Evolutionary conservation across 768 basidiomycete genomes (phyloP).

Genomic region (Psilocybe tampanensis): DNA sequence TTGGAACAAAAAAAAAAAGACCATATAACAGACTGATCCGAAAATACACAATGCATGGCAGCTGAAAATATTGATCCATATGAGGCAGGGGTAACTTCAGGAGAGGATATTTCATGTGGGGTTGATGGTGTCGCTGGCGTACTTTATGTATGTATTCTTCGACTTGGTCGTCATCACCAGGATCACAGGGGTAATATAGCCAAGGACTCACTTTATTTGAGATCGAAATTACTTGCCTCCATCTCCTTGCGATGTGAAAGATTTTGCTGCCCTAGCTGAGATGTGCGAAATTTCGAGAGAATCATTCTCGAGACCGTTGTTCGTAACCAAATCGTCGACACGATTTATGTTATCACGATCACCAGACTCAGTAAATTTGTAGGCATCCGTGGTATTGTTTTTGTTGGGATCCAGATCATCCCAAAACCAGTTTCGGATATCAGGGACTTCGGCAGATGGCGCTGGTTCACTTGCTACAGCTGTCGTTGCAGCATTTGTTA

Average conservation of each 20-base stretch:
- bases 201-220: background rate
- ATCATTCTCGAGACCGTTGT: background rate
- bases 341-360: slow-evolving; percentile 10
- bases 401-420: slow-evolving; percentile 25
- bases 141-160: too few relatives aligned
- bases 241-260: background rate
- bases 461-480: slow-evolving; percentile 12
- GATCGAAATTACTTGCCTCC: background rate
- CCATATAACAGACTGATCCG: background rate
- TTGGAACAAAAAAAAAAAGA: too few relatives aligned
- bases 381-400: slow-evolving; percentile 7
- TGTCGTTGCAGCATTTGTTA: background rate
- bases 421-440: slow-evolving; percentile 34
- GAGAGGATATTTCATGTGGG: too few relatives aligned
- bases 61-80: too few relatives aligned
- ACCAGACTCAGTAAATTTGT: slow-evolving; percentile 11
- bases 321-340: background rate
- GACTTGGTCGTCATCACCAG: too few relatives aligned
- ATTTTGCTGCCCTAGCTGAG: background rate
- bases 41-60: background rate
- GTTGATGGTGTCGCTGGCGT: too few relatives aligned
- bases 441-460: slow-evolving; percentile 23
- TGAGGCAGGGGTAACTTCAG: too few relatives aligned
- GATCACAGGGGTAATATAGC: background rate
- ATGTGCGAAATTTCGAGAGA: background rate